Base-by-base conservation (phyloP, 768 basidiomycete genomes). In the Pseudohyphozyma bogoriensis region DNA sequence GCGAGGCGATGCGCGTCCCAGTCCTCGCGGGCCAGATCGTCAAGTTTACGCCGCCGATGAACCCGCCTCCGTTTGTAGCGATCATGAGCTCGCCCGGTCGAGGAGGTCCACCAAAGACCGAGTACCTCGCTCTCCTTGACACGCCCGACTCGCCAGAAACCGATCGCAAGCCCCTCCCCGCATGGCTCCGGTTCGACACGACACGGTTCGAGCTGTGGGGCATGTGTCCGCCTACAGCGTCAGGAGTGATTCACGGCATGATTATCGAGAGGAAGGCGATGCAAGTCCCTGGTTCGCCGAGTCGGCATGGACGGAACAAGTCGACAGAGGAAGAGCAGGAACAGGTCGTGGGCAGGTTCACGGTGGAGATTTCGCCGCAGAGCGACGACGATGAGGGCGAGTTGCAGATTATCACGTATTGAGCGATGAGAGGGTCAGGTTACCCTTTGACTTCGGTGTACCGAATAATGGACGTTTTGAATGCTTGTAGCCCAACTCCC, bases 131-230 rank as follows among this genome's bases (percentile, higher is more conserved):
- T 16, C 58, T 44, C 29, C n/a, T 60, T 51, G 58, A 61, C 40
- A 9, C 49, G 6, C 36, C 60, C 24, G 65, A 61, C 29, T 56
- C n/a, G n/a, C n/a, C 60, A 16, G 24, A 20, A 15, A 51, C 56
- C 3, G 62, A 51, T 12, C 39, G 58, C 33, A 28, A 28, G 1
- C 44, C 57, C 3, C 36, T 70, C 15, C 69, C 69, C 1, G 37
- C 50, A 0, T 70, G 63, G 63, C 51, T 70, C 20, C 61, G 58
- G 32, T 70, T 70, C 53, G 62, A 59, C 52, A 20, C 37, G 32
- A 40, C 31, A 5, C 47, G 64, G 35, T 52, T 70, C 29, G 67
- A 70, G 49, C 46, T 70, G 46, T 65, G 28, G 26, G 69, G 58
- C 18, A 35, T 59, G 5, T 51, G 55, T 29, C 49, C 57, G 10